Conservation (phyloP, 2,329 filamentous ascomycete species). For the Colletotrichum graminicola region DNA sequence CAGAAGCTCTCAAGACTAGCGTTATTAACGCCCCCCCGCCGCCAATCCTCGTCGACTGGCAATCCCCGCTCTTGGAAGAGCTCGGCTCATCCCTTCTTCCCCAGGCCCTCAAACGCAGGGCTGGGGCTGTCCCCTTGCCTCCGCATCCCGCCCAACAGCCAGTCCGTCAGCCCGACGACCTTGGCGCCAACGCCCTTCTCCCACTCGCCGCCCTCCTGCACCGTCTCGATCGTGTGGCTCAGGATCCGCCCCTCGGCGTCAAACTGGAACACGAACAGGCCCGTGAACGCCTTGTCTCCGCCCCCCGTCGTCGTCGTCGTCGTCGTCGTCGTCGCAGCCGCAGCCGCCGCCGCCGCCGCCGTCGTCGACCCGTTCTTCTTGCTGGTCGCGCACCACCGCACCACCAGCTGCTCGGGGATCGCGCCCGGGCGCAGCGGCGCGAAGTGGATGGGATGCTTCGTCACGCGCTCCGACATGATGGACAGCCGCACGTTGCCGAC, state of each 20-base stretch:
- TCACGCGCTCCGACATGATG: slow-evolving; percentile 91
- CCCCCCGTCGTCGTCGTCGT: slow-evolving; percentile 56
- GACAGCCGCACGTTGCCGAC: slow-evolving; percentile 90
- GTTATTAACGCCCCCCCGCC: neutral
- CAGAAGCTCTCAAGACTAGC: neutral
- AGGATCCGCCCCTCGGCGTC: slow-evolving; percentile 86
- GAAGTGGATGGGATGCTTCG: slow-evolving; percentile 66
- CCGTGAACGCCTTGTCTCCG: slow-evolving; percentile 83
- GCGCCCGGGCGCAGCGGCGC: slow-evolving; percentile 65
- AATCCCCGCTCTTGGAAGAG: too few relatives aligned
- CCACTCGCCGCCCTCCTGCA: slow-evolving; percentile 85
- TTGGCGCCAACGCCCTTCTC: slow-evolving; percentile 84
- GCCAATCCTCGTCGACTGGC: too few relatives aligned
- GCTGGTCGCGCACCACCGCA: slow-evolving; percentile 84
- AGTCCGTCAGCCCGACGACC: slow-evolving; percentile 93
- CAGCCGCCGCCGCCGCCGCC: slow-evolving; percentile 53
- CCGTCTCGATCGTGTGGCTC: slow-evolving; percentile 94
- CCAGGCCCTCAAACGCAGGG: slow-evolving; percentile 43
- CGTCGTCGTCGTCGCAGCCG: slow-evolving; percentile 31
- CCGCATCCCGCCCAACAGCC: slow-evolving; percentile 84
- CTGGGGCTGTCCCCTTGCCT: slow-evolving; percentile 48
- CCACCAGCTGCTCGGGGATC: slow-evolving; percentile 83
- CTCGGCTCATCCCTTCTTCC: slow-evolving; percentile 2
- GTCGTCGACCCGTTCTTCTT: slow-evolving; percentile 52
- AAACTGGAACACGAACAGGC: slow-evolving; percentile 96